A percentile compares a stretch with the other conserved stretches of the same genome.
Conservation (phyloP, 805 yeast species). For the Zygotorulaspora chibaensis region DNA sequence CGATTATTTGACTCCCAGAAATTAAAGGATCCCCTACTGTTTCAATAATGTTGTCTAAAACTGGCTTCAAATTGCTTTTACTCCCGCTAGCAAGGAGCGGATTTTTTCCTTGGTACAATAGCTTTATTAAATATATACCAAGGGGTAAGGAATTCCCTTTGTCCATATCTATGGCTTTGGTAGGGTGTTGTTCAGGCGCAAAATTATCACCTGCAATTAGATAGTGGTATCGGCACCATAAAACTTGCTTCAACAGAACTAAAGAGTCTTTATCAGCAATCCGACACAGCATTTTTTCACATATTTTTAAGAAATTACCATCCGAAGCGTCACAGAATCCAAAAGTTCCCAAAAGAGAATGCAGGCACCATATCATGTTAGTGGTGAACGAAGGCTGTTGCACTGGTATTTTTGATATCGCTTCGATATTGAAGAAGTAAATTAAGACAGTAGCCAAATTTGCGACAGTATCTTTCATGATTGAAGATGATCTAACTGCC, state of each 20-base stretch:
- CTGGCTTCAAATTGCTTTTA: constrained; percentile 63
- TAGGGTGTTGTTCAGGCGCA: constrained; percentile 63
- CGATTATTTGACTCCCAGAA: constrained; percentile 40
- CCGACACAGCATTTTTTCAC: constrained; percentile 50
- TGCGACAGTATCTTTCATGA: constrained; percentile 44
- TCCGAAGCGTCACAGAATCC: constrained; percentile 62
- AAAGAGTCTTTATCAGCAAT: constrained; percentile 48
- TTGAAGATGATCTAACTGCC: constrained; percentile 42
- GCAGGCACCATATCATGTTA: constrained; percentile 52
- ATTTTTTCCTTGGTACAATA: constrained; percentile 46
- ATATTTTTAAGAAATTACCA: constrained; percentile 58
- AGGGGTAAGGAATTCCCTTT: constrained; percentile 28
- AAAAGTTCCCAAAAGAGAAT: constrained; percentile 66
- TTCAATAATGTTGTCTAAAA: constrained; percentile 67
- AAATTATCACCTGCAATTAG: constrained; percentile 54
- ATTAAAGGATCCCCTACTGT: constrained; percentile 63
- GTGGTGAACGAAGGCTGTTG: constrained; percentile 10
- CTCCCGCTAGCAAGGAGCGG: constrained; percentile 55
- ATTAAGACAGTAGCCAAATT: constrained; percentile 25
- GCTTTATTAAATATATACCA: constrained; percentile 33
- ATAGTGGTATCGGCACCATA: constrained; percentile 75
- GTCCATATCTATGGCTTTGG: constrained; percentile 40
- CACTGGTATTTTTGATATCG: neutral
- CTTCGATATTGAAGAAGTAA: constrained; percentile 11
- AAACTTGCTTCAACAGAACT: constrained; percentile 67